These are phyloP conservation scores for Colletotrichum sublineola DNA, from an alignment of 2,329 filamentous ascomycete species.

Conservation along the genomic window DNA sequence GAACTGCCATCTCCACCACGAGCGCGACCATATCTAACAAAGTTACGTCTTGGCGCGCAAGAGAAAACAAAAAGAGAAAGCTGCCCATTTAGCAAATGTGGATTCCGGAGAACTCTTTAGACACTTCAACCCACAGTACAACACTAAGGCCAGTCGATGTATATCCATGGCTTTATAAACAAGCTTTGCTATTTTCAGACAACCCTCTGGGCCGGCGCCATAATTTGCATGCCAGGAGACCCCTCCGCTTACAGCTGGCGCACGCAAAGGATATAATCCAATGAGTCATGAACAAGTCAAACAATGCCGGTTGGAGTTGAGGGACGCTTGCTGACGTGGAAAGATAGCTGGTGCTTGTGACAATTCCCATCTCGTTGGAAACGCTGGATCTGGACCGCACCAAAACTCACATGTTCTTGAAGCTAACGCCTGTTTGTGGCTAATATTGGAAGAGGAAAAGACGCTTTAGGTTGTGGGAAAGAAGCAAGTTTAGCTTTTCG, in stretches of 20 bases:
- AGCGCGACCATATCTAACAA: neutral
- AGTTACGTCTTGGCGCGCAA: too few species aligned
- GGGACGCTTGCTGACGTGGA: neutral
- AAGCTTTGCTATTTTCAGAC: neutral
- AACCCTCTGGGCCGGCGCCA: too few species aligned
- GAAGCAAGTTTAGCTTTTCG: neutral
- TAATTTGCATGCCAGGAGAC: neutral
- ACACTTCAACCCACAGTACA: neutral
- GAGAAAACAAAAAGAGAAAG: neutral
- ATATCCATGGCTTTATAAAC: neutral
- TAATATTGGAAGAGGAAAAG: neutral
- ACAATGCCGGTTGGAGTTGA: too few species aligned
- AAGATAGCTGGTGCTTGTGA: neutral
- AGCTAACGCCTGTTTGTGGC: neutral
- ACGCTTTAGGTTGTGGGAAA: neutral
- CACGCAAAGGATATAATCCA: too few species aligned
- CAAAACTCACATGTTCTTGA: fast-evolving
- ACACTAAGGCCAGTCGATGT: neutral
- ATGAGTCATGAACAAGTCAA: too few species aligned
- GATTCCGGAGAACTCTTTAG: neutral
- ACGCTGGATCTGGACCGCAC: too few species aligned
- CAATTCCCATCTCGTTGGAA: too few species aligned
- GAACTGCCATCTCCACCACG: neutral
- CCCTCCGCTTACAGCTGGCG: too few species aligned
- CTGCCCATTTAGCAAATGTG: neutral